Evolutionary conservation across 345 rosid species (phyloP), one percentile per base, ranked within the genome.

Genomic region (Salix brachista): DNA sequence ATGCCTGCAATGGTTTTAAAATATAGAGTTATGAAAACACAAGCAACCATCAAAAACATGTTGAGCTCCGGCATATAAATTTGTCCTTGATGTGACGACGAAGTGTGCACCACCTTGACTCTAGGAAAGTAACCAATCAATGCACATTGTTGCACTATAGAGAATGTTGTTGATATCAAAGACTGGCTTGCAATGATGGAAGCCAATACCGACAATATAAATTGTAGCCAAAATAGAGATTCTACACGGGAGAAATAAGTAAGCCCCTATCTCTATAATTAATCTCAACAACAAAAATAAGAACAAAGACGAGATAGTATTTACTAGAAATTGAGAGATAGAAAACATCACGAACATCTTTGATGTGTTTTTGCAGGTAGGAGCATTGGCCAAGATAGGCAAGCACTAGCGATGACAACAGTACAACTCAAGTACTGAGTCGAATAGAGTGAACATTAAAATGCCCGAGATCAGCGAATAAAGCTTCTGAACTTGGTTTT

Each of bases 401-500:
- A n/a, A 82, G 36, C 67, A 87, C 11, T 5, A 89, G 69, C 25
- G 90, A 80, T 1, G 94, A 90, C 50, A 84, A 71, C 1, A 84
- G 70, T 12, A 87, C 77, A 0, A 37, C 0, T 30, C 89, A 86
- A 79, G 83, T 79, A 67, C 94, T 86, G 3, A 86, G 42, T 37
- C 79, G 90, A 66, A 87, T 84, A 0, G 92, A 85, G 6, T 52
- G 79, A 52, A 86, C 80, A 0, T 86, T 75, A 77, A 89, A 90
- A 71, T 90, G 92, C 0, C 92, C 90, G 65, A 89, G 83, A 79
- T 86, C 91, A 1, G 87, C 90, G 65, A 90, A 90, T 50, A 90
- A 66, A 2, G 91, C 91, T 76, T 87, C 87, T 0, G 88, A 54
- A 69, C 90, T 86, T 65, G 34, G 17, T 34, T 65, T 65, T 19